Conservation (phyloP, 768 basidiomycete genomes). For the Termitomyces heimii region DNA sequence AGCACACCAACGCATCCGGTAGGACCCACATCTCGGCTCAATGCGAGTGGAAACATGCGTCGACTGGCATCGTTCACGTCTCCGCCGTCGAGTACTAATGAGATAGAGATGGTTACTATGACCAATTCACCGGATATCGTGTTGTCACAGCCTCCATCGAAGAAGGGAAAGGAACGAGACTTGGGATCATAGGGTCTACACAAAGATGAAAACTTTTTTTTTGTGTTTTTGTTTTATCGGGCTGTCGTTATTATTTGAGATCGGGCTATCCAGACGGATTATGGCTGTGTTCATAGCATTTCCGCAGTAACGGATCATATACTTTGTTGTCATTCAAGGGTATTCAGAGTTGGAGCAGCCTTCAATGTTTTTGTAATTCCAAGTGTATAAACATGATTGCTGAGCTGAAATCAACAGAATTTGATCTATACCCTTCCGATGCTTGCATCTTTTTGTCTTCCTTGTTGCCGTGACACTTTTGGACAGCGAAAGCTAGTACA, state of each 20-base stretch:
- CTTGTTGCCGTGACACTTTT: background rate
- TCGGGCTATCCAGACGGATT: background rate
- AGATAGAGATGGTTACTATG: slow-evolving; percentile 4
- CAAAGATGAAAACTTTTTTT: background rate
- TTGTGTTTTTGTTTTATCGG: background rate
- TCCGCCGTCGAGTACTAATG: background rate
- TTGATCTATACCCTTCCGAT: no score
- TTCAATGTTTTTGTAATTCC: background rate
- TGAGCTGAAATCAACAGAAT: no score
- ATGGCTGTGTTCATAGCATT: background rate
- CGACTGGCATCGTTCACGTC: slow-evolving; percentile 8
- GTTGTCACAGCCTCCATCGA: slow-evolving; percentile 6
- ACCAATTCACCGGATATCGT: slow-evolving; percentile 9
- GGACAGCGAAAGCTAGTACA: background rate
- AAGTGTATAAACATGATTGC: no score
- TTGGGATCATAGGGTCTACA: background rate
- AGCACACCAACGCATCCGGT: slow-evolving; percentile 4
- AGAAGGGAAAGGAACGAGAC: slow-evolving; percentile 15
- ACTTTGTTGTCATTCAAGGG: background rate
- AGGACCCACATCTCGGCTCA: background rate
- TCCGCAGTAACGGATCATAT: background rate
- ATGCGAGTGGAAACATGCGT: background rate
- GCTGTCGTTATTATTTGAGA: background rate
- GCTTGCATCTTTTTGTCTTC: background rate
- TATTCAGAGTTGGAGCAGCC: background rate